phyloP scores from a whole-genome alignment of 1,139 yeast species.

The Candida albicans region DNA sequence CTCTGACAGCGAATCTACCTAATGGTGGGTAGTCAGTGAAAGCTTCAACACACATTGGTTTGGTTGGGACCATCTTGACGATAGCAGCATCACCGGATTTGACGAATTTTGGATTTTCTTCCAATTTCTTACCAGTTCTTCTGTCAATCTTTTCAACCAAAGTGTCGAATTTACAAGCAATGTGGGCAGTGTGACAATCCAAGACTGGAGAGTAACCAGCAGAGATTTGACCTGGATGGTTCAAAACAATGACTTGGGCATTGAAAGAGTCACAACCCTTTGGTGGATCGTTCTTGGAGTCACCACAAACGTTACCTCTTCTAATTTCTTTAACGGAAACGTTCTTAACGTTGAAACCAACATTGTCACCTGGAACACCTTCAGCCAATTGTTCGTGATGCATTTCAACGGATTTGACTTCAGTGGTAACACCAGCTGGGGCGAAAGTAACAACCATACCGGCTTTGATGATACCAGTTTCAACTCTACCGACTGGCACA shows the following conservation, averaged over 20 bases:
- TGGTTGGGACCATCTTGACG: slow-evolving; percentile 87
- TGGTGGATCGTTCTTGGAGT: slow-evolving; percentile 94
- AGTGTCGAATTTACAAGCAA: slow-evolving; percentile 88
- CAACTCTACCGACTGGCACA: slow-evolving; percentile 94
- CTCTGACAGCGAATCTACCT: slow-evolving; percentile 99
- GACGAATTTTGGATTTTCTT: slow-evolving; percentile 81
- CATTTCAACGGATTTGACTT: slow-evolving; percentile 92
- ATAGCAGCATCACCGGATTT: slow-evolving; percentile 95
- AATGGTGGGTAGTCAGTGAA: slow-evolving; percentile 98
- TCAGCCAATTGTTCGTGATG: slow-evolving; percentile 85
- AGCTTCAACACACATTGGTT: slow-evolving; percentile 97
- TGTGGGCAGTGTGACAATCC: slow-evolving; percentile 95
- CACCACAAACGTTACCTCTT: slow-evolving; percentile 96
- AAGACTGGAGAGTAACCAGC: slow-evolving; percentile 93
- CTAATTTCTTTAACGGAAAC: slow-evolving; percentile 92
- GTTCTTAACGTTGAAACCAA: slow-evolving; percentile 93
- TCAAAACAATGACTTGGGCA: slow-evolving; percentile 87
- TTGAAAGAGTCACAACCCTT: slow-evolving; percentile 78
- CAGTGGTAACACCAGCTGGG: slow-evolving; percentile 92
- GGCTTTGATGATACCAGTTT: slow-evolving; percentile 89
- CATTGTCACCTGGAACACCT: slow-evolving; percentile 94
- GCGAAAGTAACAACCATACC: slow-evolving; percentile 91
- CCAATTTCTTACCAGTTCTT: slow-evolving; percentile 87
- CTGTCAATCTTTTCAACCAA: slow-evolving; percentile 89
- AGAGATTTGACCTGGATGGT: slow-evolving; percentile 93